Evolutionary conservation across 1,284 basidiomycete species (phyloP), one percentile per base, ranked within the genome.

Genomic region (Coriolopsis trogii): DNA sequence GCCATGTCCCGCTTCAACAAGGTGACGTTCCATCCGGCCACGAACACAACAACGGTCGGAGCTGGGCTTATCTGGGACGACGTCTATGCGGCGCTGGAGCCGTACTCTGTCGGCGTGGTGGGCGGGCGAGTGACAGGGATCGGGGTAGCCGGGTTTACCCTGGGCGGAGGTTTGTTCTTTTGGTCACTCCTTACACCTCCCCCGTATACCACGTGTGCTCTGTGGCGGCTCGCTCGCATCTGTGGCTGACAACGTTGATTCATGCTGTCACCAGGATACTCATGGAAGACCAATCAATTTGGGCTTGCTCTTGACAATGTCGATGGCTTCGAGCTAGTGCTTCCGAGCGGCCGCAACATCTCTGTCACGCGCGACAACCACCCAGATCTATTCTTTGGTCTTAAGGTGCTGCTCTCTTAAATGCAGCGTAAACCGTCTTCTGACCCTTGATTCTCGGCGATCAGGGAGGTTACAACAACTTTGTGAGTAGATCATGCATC

Each of bases 391-490:
- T 76, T 75, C 54, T 73, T 65, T 33, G 73, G 67, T 15, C 55
- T 77, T 37, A 72, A 69, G 68, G 76, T 77, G 53, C n/a, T 63
- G 33, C 26, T 20, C 3, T 28, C 20, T 8, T 13, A 7, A 13
- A 10, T 31, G 20, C 24, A 24, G 4, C 9, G 3, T 1, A n/a
- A 39, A 10, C 24, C 23, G 6, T 6, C 21, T 28, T 15, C 15
- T 26, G 4, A 15, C 10, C 18, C 12, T 3, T 28, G 9, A 10
- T 4, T 6, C 6, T 41, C 13, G 6, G 16, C 41, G n/a, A n/a
- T n/a, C n/a, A 83, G 80, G 82, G 82, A 31, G 80, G 82, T 13
- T 68, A 74, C 56, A 85, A 85, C 56, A 85, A 85, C 60, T 85
- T 82, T 54, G 84, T 82, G 49, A 51, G 78, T 69, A 15, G n/a